Evolutionary conservation across 2,329 filamentous ascomycete species (phyloP).

Genomic region (Claviceps africana): DNA sequence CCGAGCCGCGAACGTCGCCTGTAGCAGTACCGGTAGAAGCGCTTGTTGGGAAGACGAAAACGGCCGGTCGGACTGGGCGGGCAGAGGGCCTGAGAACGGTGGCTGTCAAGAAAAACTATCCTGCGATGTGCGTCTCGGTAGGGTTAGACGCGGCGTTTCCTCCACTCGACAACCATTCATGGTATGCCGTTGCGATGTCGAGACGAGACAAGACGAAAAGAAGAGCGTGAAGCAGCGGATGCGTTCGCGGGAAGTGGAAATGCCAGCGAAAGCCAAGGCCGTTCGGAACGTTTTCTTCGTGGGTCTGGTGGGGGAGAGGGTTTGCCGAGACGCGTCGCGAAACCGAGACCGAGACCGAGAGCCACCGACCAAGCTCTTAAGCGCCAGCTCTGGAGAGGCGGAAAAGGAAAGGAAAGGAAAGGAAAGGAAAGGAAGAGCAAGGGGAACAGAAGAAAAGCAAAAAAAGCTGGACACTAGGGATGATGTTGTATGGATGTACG

Average conservation of each 20-base stretch:
- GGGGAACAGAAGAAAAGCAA: not conserved
- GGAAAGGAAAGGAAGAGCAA: not conserved
- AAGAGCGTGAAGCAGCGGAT: not conserved
- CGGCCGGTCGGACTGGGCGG: not conserved
- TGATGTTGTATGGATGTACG: not conserved
- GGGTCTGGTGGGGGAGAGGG: not conserved
- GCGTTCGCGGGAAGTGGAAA: not conserved
- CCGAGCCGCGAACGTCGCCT: not conserved
- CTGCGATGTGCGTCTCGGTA: conserved; percentile 1
- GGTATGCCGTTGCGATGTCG: conserved; percentile 1
- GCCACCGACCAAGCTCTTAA: not conserved
- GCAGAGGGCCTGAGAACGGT: not conserved
- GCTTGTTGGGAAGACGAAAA: not conserved
- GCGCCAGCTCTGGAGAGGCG: not conserved
- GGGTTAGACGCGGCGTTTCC: not conserved
- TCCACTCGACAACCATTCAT: conserved; percentile 4
- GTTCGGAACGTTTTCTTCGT: not conserved
- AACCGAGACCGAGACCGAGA: not conserved
- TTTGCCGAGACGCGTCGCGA: not conserved
- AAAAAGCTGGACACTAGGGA: not conserved
- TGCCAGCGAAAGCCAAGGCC: not conserved
- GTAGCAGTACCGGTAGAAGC: too few species aligned
- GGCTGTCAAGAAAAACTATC: conserved; percentile 3
- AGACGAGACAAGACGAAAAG: too few species aligned
- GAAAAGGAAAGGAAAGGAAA: not conserved